These are phyloP conservation scores for Pyracantha coccinea DNA, from an alignment of 331 rosid species.

Conservation along the genomic window DNA sequence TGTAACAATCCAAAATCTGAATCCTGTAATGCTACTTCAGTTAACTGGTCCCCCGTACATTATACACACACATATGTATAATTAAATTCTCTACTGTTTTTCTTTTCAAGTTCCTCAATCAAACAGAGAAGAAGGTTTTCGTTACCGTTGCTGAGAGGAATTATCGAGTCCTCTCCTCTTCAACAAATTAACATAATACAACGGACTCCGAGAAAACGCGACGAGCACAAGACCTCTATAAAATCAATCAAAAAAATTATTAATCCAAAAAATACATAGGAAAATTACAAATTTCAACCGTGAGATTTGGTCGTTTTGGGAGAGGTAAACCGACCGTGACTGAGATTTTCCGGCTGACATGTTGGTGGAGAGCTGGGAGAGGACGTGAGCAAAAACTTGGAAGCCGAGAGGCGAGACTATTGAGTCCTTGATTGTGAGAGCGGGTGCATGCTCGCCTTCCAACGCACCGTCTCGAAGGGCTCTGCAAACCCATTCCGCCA, in stretches of 20 bases:
- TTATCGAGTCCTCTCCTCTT: constrained; percentile 41
- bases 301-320: not conserved
- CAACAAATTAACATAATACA: constrained; percentile 45
- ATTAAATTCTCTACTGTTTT: not conserved
- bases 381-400: constrained; percentile 49
- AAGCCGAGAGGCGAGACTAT: constrained; percentile 55
- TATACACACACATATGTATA: not conserved
- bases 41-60: not conserved
- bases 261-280: not conserved
- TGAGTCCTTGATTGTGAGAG: constrained; percentile 70
- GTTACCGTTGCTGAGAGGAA: constrained; percentile 49
- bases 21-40: constrained; percentile 3
- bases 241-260: no score
- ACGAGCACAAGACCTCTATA: constrained; percentile 60
- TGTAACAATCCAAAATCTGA: constrained; percentile 24
- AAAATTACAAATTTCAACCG: not conserved
- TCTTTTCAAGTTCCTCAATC: not conserved
- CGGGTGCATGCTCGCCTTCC: constrained; percentile 81
- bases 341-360: constrained; percentile 64
- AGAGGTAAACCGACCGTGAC: constrained; percentile 47
- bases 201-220: constrained; percentile 66
- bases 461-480: constrained; percentile 67
- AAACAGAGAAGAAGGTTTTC: not conserved
- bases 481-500: constrained; percentile 75
- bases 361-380: constrained; percentile 52